A percentile compares a stretch with the other conserved stretches of the same genome.
phyloP scores from a whole-genome alignment of 2,329 filamentous ascomycete genomes.

The Paraphoma sp. region DNA sequence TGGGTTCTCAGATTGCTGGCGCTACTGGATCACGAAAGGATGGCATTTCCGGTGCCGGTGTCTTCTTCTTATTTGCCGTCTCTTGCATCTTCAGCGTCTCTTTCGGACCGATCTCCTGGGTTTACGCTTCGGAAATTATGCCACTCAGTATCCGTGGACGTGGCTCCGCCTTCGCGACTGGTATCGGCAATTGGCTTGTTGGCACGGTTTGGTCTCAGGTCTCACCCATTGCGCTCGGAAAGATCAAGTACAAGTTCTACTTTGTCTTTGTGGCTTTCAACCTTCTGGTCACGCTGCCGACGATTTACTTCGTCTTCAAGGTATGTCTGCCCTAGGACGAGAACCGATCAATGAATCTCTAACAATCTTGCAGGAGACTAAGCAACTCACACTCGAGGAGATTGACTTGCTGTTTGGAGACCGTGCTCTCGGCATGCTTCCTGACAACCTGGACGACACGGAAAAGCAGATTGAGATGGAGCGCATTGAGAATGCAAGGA shows the following conservation, averaged over 20 bases:
- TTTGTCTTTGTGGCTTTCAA: conserved; percentile 64
- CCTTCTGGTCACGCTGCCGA: conserved; percentile 51
- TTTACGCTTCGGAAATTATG: conserved; percentile 70
- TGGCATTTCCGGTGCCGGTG: conserved; percentile 64
- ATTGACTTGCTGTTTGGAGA: conserved; percentile 65
- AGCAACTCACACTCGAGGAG: conserved; percentile 60
- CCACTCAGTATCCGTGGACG: conserved; percentile 69
- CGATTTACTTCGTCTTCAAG: conserved; percentile 60
- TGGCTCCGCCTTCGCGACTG: conserved; percentile 65
- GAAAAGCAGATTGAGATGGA: conserved; percentile 31
- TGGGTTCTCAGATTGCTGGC: conserved; percentile 50
- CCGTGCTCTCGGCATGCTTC: conserved; percentile 55
- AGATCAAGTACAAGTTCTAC: conserved; percentile 63
- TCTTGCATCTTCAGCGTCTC: conserved; percentile 45
- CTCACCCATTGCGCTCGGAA: conserved; percentile 58
- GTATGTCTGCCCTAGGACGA: conserved; percentile 13
- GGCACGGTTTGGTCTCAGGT: conserved; percentile 67
- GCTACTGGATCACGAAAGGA: conserved; percentile 42
- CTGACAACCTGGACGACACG: conserved; percentile 50
- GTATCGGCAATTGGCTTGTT: conserved; percentile 66
- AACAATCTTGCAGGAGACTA: conserved; percentile 38
- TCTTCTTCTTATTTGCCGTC: conserved; percentile 69
- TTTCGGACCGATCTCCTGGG: conserved; percentile 58
- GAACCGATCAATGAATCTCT: background rate
- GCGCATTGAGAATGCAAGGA: conserved; percentile 26